phyloP scores from a whole-genome alignment of 768 basidiomycete genomes.

The Macrolepiota dolichaula region DNA sequence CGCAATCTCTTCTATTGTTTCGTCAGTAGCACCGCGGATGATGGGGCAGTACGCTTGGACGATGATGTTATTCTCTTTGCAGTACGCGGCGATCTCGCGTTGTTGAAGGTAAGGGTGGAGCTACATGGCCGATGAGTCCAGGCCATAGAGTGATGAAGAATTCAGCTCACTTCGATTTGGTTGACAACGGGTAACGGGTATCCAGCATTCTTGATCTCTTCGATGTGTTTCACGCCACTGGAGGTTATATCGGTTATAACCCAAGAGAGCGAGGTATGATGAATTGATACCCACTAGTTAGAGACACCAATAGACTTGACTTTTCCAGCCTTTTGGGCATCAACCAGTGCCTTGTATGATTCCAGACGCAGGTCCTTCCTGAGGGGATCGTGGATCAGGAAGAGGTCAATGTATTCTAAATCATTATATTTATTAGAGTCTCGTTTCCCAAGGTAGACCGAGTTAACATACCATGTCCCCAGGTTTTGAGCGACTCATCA shows the following conservation, averaged over 20 bases:
- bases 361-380: slow-evolving; percentile 57
- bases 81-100: slow-evolving; percentile 70
- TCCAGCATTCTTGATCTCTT: slow-evolving; percentile 62
- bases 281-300: slow-evolving; percentile 55
- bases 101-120: slow-evolving; percentile 80
- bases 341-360: slow-evolving; percentile 65
- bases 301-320: slow-evolving; percentile 71
- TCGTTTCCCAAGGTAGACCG: background rate
- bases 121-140: slow-evolving; percentile 27
- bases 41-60: slow-evolving; percentile 72
- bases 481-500: slow-evolving; percentile 12
- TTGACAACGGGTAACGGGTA: slow-evolving; percentile 66
- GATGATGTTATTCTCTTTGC: slow-evolving; percentile 51
- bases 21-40: slow-evolving; percentile 37
- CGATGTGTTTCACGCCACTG: slow-evolving; percentile 63
- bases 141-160: background rate
- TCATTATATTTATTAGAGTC: background rate
- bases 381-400: slow-evolving; percentile 69
- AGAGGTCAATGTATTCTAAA: slow-evolving; percentile 54
- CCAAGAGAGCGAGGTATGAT: background rate
- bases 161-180: slow-evolving; percentile 60
- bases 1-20: slow-evolving; percentile 9
- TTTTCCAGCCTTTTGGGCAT: slow-evolving; percentile 59
- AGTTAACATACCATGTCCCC: slow-evolving; percentile 11
- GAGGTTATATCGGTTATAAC: background rate